phyloP scores from a whole-genome alignment of 169 alveolate genomes.

The Blepharisma undulans region DNA sequence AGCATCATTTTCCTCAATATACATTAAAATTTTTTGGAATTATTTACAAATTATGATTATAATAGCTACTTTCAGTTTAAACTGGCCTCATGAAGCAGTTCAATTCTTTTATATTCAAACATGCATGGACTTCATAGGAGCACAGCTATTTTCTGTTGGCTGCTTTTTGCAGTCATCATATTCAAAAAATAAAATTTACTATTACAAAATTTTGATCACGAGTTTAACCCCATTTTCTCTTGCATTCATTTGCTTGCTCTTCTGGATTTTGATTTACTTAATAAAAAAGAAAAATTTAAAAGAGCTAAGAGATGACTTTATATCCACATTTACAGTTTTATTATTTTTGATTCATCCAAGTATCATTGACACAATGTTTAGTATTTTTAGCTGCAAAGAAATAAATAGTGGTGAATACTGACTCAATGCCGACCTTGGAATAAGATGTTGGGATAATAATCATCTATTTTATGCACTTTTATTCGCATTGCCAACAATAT shows the following conservation, averaged over 20 bases:
- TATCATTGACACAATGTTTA: background rate
- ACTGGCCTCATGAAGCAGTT: background rate
- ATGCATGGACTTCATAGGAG: background rate
- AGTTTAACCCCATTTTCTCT: background rate
- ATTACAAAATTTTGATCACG: background rate
- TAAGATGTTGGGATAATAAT: constrained; percentile 14
- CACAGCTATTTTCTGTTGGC: background rate
- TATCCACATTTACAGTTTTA: background rate
- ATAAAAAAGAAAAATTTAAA: background rate
- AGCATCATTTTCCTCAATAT: background rate
- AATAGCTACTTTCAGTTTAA: background rate
- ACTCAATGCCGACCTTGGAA: background rate
- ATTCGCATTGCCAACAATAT: constrained; percentile 44
- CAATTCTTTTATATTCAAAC: background rate
- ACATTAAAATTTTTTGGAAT: constrained; percentile 5
- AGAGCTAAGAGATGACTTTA: background rate
- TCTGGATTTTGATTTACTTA: constrained; percentile 13
- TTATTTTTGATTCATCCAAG: constrained; percentile 32
- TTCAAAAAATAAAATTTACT: background rate
- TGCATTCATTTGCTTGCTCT: background rate
- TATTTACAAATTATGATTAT: background rate
- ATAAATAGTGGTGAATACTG: background rate
- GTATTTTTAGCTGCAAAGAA: background rate
- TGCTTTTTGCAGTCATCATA: background rate
- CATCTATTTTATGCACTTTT: background rate